Evolutionary conservation across 768 basidiomycete genomes (phyloP).

Genomic region (Cystobasidiopsis lactophilus): DNA sequence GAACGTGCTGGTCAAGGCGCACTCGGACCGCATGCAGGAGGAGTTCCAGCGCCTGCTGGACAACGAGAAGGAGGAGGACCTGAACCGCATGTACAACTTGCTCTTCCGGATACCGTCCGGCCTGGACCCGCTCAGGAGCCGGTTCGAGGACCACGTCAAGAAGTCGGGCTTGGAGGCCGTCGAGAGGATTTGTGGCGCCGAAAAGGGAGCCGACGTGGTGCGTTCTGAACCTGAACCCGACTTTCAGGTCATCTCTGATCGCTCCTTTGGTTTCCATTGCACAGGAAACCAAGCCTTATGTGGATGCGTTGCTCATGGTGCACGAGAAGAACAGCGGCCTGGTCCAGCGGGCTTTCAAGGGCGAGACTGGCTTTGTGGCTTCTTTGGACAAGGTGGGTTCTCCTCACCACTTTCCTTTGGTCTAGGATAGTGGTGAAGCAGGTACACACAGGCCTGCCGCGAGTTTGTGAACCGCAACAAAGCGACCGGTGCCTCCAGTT

Average conservation of each 20-base stretch:
- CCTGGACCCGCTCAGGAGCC: constrained; percentile 68
- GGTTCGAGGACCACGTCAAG: constrained; percentile 91
- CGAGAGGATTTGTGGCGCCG: constrained; percentile 39
- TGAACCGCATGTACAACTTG: constrained; percentile 86
- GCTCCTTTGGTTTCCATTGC: background rate
- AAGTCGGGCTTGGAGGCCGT: constrained; percentile 63
- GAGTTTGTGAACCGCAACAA: constrained; percentile 88
- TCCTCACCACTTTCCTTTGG: background rate
- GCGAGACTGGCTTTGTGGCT: constrained; percentile 80
- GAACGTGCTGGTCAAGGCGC: constrained; percentile 69
- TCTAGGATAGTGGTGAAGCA: background rate
- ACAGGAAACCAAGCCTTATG: constrained; percentile 71
- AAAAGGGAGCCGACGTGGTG: constrained; percentile 33
- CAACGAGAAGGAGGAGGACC: constrained; percentile 80
- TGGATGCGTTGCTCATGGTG: constrained; percentile 74
- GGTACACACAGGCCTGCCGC: constrained; percentile 48
- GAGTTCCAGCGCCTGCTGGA: constrained; percentile 76
- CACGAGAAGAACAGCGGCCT: constrained; percentile 80
- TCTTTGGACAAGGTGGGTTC: constrained; percentile 43
- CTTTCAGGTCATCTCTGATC: no score
- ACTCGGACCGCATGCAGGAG: constrained; percentile 67
- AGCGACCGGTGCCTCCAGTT: constrained; percentile 55
- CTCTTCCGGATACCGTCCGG: constrained; percentile 75
- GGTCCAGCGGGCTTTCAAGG: constrained; percentile 66
- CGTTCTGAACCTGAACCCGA: no score